A percentile compares a stretch with the other conserved stretches of the same genome.
Conservation (phyloP, 441 rosid genomes). For the Monsonia emarginata region DNA sequence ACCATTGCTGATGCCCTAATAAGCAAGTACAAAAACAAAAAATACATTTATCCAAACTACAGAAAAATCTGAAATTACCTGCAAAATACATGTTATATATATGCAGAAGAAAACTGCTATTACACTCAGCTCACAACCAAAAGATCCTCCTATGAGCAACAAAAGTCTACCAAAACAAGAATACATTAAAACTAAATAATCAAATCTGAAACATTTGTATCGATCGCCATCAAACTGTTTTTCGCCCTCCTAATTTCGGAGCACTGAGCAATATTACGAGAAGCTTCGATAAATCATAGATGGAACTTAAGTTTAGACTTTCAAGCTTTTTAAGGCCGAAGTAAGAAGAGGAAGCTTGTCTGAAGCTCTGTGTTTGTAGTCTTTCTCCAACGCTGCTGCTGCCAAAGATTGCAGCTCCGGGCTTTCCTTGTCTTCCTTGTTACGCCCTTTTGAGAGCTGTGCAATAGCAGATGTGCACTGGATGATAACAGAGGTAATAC, state of each 20-base stretch:
- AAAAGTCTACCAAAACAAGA: background rate
- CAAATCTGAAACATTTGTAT: background rate
- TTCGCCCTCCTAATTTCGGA: no score
- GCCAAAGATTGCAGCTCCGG: constrained; percentile 68
- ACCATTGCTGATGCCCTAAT: no score
- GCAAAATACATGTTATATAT: background rate
- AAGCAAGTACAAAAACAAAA: no score
- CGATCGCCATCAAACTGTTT: no score
- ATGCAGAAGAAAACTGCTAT: background rate
- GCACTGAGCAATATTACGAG: background rate
- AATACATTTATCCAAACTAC: no score
- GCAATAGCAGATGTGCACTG: constrained; percentile 78
- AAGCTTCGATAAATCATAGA: background rate
- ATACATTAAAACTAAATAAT: background rate
- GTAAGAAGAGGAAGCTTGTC: constrained; percentile 53
- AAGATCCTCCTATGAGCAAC: background rate
- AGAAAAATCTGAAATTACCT: background rate
- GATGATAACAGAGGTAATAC: background rate
- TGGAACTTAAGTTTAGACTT: constrained; percentile 21
- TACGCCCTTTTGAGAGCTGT: constrained; percentile 68
- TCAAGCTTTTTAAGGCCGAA: constrained; percentile 59
- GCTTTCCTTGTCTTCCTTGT: constrained; percentile 77
- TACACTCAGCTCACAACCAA: background rate
- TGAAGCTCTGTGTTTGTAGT: constrained; percentile 70
- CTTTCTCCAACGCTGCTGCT: constrained; percentile 64